A percentile compares a stretch with the other conserved stretches of the same genome.
Conservation (phyloP, 106 monocot genomes). For the Cymbidium sinense region DNA sequence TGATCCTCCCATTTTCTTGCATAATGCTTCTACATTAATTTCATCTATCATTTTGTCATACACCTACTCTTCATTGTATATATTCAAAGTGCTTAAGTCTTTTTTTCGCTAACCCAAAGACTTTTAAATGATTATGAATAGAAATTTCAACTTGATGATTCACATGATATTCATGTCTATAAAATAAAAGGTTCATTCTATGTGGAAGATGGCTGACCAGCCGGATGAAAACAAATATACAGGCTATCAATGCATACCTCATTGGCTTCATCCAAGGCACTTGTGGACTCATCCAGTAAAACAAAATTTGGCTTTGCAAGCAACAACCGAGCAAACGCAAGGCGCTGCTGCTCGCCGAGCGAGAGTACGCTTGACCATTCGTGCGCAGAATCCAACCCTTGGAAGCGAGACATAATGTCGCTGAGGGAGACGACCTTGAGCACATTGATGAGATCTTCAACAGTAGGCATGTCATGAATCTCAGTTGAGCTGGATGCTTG, state of each 20-base stretch:
- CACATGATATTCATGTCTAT: neutral
- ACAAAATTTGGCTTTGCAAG: slow-evolving; percentile 56
- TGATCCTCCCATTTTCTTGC: neutral
- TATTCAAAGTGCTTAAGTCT: neutral
- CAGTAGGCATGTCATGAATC: slow-evolving; percentile 29
- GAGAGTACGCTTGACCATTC: slow-evolving; percentile 85
- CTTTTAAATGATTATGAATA: neutral
- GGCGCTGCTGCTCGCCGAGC: slow-evolving; percentile 86
- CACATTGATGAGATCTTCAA: slow-evolving; percentile 56
- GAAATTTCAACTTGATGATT: neutral
- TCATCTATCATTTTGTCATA: neutral
- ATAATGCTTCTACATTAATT: neutral
- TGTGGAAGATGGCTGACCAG: no score
- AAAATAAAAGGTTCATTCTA: no score
- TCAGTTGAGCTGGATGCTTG: slow-evolving; percentile 20
- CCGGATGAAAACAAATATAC: neutral
- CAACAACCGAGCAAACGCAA: slow-evolving; percentile 78
- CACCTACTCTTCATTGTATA: neutral
- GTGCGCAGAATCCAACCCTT: slow-evolving; percentile 47
- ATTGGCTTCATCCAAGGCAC: slow-evolving; percentile 74
- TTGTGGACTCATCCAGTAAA: slow-evolving; percentile 80
- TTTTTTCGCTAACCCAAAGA: neutral
- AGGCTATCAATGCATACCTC: slow-evolving; percentile 33
- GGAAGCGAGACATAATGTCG: slow-evolving; percentile 70
- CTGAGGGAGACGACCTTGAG: slow-evolving; percentile 67